phyloP scores from a whole-genome alignment of 2,329 filamentous ascomycete genomes.

The Cladosporium velox region DNA sequence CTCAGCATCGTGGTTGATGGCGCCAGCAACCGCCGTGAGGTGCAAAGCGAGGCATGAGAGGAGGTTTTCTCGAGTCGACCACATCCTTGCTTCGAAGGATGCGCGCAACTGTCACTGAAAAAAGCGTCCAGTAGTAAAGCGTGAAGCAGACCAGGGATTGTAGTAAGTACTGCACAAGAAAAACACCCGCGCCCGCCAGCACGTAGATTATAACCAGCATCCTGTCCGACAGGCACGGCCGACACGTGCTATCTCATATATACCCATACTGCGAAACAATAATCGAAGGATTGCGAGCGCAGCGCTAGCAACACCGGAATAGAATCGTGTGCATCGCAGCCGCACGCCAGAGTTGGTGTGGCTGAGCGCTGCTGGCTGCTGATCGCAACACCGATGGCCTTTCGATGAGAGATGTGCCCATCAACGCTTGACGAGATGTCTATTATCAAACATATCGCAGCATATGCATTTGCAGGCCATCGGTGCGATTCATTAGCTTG shows the following conservation, averaged over 20 bases:
- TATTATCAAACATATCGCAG: no score
- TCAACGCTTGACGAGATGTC: background rate
- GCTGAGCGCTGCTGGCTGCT: background rate
- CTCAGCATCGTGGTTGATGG: conserved; percentile 15
- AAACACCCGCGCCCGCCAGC: background rate
- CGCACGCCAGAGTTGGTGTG: background rate
- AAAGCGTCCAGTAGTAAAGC: background rate
- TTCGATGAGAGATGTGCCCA: background rate
- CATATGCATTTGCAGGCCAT: background rate
- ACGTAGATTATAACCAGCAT: background rate
- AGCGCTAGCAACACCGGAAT: background rate
- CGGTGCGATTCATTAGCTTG: background rate
- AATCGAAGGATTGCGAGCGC: background rate
- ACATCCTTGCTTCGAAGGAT: background rate
- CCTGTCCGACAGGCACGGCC: background rate
- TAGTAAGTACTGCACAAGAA: background rate
- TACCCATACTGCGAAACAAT: background rate
- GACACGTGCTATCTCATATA: conserved; percentile 1
- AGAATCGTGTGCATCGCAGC: background rate
- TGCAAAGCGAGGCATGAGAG: background rate
- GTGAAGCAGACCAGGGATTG: background rate
- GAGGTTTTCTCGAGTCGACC: background rate
- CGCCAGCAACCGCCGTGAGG: background rate
- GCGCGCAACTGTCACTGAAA: background rate
- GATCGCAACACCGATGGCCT: background rate